Percentiles rank a stretch among this genome's conserved stretches.
phyloP scores from a whole-genome alignment of 2,329 filamentous ascomycete genomes.

The Neonectria punicea region DNA sequence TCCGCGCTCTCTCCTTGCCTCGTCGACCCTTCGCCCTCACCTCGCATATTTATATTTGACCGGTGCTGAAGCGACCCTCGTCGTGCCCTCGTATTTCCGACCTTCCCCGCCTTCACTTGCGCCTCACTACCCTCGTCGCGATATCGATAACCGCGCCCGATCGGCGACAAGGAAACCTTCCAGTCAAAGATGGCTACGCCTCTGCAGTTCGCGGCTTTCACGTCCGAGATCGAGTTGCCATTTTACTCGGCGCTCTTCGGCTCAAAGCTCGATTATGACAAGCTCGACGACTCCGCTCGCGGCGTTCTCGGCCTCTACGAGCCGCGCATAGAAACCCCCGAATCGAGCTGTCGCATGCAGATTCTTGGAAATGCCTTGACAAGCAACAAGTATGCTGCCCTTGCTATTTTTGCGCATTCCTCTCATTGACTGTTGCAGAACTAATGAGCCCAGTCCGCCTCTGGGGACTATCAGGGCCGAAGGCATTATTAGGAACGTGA shows the following conservation, averaged over 20 bases:
- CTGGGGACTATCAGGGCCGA: slow-evolving; percentile 82
- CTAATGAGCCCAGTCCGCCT: slow-evolving; percentile 66
- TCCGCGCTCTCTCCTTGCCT: background rate
- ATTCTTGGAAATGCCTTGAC: slow-evolving; percentile 88
- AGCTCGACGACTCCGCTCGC: slow-evolving; percentile 92
- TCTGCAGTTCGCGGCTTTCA: slow-evolving; percentile 84
- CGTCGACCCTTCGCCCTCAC: slow-evolving; percentile 3
- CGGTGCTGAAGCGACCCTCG: slow-evolving; percentile 10
- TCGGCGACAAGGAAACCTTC: slow-evolving; percentile 4
- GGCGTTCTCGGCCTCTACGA: slow-evolving; percentile 90
- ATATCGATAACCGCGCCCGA: background rate
- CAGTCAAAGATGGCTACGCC: slow-evolving; percentile 59
- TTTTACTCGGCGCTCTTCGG: slow-evolving; percentile 95
- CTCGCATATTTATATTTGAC: slow-evolving; percentile 4
- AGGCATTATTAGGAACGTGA: slow-evolving; percentile 94
- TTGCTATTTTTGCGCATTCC: slow-evolving; percentile 31
- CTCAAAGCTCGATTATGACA: slow-evolving; percentile 96
- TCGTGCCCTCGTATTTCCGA: slow-evolving; percentile 24
- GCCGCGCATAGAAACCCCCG: slow-evolving; percentile 77
- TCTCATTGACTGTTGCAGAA: slow-evolving; percentile 36
- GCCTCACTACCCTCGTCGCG: slow-evolving; percentile 18
- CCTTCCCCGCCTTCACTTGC: slow-evolving; percentile 29
- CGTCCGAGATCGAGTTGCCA: slow-evolving; percentile 92
- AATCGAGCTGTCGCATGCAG: slow-evolving; percentile 87
- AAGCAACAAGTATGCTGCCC: slow-evolving; percentile 75